A percentile compares a stretch with the other conserved stretches of the same genome.
Conservation (phyloP, 768 basidiomycete species). For the Leccinum subgranulosum region DNA sequence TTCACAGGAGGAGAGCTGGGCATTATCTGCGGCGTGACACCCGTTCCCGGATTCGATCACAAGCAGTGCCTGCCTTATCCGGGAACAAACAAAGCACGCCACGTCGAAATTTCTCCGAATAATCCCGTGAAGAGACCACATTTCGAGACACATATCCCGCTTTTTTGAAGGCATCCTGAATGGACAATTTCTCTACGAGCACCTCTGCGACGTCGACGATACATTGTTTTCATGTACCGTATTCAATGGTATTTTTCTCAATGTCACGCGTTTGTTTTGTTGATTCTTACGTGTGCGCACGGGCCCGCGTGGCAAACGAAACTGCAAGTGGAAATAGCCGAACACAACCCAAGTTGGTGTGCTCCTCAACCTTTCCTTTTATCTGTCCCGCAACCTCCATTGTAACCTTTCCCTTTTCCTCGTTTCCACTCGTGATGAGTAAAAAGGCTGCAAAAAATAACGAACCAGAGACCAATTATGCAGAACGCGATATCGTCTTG, state of each 20-base stretch:
- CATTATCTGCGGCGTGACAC: slow-evolving; percentile 3
- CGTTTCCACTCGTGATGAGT: slow-evolving; percentile 34
- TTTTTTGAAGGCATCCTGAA: slow-evolving; percentile 13
- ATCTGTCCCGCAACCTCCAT: slow-evolving; percentile 33
- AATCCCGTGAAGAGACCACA: slow-evolving; percentile 2
- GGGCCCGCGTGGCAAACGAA: slow-evolving; percentile 40
- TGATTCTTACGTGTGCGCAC: slow-evolving; percentile 38
- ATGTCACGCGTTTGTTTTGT: slow-evolving; percentile 32
- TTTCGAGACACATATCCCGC: background rate
- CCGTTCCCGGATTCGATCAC: slow-evolving; percentile 22
- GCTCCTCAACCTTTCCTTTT: slow-evolving; percentile 40
- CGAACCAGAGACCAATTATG: slow-evolving; percentile 50
- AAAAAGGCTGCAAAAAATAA: slow-evolving; percentile 49
- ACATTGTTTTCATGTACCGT: slow-evolving; percentile 26
- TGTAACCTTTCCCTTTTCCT: slow-evolving; percentile 16
- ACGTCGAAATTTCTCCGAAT: slow-evolving; percentile 9
- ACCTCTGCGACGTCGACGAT: slow-evolving; percentile 19
- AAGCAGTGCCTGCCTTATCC: slow-evolving; percentile 28
- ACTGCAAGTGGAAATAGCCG: slow-evolving; percentile 39
- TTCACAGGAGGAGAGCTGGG: background rate
- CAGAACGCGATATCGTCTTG: slow-evolving; percentile 80
- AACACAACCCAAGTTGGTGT: slow-evolving; percentile 38
- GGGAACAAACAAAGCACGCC: slow-evolving; percentile 31
- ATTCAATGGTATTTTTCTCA: slow-evolving; percentile 32
- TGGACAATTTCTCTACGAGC: slow-evolving; percentile 17